Conservation (phyloP, 1,284 basidiomycete species). For the Meira miltonrushii region DNA sequence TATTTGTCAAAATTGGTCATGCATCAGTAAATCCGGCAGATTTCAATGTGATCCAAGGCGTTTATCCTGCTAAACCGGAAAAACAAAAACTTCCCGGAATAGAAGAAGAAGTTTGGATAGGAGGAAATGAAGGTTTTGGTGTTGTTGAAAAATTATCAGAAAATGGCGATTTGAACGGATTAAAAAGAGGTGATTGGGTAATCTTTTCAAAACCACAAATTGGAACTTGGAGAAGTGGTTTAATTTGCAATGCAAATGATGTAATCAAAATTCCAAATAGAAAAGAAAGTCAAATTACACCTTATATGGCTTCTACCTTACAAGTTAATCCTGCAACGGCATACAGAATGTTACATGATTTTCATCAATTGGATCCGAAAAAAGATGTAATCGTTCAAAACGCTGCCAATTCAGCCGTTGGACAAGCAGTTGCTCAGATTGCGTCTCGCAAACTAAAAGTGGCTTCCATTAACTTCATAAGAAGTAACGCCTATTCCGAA, state of each 20-base stretch:
- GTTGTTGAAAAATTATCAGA: conserved; percentile 62
- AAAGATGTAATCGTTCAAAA: conserved; percentile 77
- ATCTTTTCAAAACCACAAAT: conserved; percentile 25
- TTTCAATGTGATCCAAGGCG: conserved; percentile 70
- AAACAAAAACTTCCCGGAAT: conserved; percentile 44
- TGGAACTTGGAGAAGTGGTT: conserved; percentile 71
- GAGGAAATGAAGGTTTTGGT: conserved; percentile 74
- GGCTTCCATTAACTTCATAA: conserved; percentile 17
- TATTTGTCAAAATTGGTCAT: conserved; percentile 4
- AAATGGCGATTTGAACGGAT: conserved; percentile 54
- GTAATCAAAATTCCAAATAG: conserved; percentile 57
- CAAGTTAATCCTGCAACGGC: conserved; percentile 74
- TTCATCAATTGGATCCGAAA: conserved; percentile 59
- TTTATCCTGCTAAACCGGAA: conserved; percentile 67
- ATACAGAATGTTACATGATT: conserved; percentile 71
- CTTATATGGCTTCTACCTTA: conserved; percentile 17
- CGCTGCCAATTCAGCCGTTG: conserved; percentile 69
- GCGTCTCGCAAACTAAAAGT: conserved; percentile 14
- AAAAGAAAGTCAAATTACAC: neutral
- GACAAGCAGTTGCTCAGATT: conserved; percentile 17
- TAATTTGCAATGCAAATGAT: conserved; percentile 60
- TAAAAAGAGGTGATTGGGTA: conserved; percentile 64
- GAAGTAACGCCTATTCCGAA: conserved; percentile 10
- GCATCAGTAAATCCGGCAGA: conserved; percentile 60
- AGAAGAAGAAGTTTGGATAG: conserved; percentile 55